A percentile compares a stretch with the other conserved stretches of the same genome.
Evolutionary conservation across 345 rosid species (phyloP).

Genomic region (Populus nigra): DNA sequence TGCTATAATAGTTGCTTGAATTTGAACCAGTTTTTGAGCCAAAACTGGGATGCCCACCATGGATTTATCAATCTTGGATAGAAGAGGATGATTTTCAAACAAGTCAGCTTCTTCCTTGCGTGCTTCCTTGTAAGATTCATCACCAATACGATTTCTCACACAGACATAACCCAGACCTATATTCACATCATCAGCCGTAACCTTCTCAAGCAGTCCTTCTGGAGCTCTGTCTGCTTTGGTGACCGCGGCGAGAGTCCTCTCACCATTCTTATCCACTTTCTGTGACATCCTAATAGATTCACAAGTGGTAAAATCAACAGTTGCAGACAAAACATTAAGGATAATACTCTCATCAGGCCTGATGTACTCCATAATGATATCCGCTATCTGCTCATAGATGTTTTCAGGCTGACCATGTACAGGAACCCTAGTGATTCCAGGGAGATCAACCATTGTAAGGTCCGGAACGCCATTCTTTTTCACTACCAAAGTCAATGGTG

Average conservation of each 20-base stretch:
- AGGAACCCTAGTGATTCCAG: constrained; percentile 50
- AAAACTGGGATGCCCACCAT: constrained; percentile 40
- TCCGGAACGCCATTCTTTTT: constrained; percentile 46
- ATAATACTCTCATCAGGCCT: constrained; percentile 43
- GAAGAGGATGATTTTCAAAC: constrained; percentile 23
- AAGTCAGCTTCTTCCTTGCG: constrained; percentile 24
- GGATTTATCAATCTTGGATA: constrained; percentile 32
- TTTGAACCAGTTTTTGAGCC: constrained; percentile 33
- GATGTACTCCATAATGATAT: constrained; percentile 4
- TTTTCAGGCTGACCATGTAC: constrained; percentile 50
- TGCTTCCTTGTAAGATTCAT: constrained; percentile 40
- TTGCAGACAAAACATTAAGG: constrained; percentile 43
- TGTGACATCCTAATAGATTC: constrained; percentile 46
- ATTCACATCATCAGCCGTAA: constrained; percentile 44
- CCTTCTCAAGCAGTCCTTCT: constrained; percentile 48
- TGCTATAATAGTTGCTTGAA: constrained; percentile 33
- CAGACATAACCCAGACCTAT: constrained; percentile 53
- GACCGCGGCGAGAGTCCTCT: constrained; percentile 51
- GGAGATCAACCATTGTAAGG: constrained; percentile 56
- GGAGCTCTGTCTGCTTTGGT: constrained; percentile 51
- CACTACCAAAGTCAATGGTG: constrained; percentile 40
- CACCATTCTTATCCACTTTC: constrained; percentile 43
- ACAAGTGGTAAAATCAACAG: constrained; percentile 44
- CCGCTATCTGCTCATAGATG: constrained; percentile 11
- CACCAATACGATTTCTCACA: constrained; percentile 44